Conservation (phyloP, 1,284 basidiomycete genomes). For the Moesziomyces aphidis region DNA sequence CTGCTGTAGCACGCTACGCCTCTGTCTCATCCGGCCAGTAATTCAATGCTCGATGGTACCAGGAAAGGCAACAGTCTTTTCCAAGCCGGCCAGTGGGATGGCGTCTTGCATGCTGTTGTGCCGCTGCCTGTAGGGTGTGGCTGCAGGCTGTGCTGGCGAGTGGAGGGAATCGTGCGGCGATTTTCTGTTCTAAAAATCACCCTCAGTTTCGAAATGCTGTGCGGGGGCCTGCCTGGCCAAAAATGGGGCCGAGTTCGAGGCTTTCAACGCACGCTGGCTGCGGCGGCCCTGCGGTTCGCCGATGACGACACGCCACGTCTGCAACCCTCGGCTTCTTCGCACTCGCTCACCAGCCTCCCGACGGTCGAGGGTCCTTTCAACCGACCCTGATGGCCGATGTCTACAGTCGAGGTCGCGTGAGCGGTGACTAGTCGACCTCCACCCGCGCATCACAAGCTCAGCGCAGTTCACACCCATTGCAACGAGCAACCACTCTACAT, state of each 20-base stretch:
- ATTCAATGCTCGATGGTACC: no score
- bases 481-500: background rate
- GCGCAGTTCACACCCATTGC: no score
- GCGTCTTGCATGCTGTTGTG: no score
- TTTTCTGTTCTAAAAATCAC: background rate
- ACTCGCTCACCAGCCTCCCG: background rate
- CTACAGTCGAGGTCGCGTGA: background rate
- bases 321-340: background rate
- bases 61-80: no score
- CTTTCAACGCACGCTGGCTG: slow-evolving; percentile 1
- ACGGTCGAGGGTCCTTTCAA: no score
- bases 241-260: background rate
- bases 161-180: background rate
- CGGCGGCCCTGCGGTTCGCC: slow-evolving; percentile 7
- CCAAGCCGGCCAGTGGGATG: no score
- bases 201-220: background rate
- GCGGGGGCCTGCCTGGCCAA: background rate
- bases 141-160: background rate
- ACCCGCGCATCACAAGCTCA: no score
- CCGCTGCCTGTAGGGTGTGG: no score
- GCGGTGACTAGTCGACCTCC: no score
- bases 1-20: background rate
- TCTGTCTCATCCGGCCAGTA: background rate
- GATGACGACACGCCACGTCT: slow-evolving; percentile 22
- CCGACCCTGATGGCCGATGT: no score